Conservation (phyloP, 176 grass and related monocot genomes). For the Hordeum vulgare region DNA sequence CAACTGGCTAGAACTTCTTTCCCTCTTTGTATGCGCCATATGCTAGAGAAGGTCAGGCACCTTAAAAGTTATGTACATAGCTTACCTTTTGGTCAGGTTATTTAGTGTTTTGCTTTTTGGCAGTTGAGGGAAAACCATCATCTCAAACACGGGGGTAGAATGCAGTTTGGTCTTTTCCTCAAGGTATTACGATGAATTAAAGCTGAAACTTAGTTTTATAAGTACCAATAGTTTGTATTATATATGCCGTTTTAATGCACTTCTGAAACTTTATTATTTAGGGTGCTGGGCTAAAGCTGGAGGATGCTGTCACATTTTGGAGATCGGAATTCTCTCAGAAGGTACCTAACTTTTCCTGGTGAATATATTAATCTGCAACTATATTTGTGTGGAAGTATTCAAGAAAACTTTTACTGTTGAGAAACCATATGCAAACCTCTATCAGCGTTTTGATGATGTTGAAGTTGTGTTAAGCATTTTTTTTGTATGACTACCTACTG, state of each 20-base stretch:
- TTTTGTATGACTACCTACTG: not conserved
- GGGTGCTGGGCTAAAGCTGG: conserved; percentile 93
- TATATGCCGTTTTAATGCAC: not conserved
- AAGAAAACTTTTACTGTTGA: not conserved
- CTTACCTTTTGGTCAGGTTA: conserved; percentile 17
- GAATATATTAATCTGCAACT: not conserved
- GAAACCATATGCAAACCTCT: not conserved
- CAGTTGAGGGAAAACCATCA: conserved; percentile 96
- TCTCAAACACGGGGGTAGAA: conserved; percentile 90
- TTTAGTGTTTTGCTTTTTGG: conserved; percentile 29
- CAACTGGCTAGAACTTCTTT: conserved; percentile 73
- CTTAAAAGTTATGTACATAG: conserved; percentile 17
- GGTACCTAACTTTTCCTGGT: conserved; percentile 37
- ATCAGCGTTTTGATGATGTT: not conserved
- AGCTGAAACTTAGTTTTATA: not conserved
- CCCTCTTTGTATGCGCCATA: conserved; percentile 97
- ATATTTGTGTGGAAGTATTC: not conserved
- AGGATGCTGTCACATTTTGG: conserved; percentile 97
- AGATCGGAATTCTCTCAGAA: conserved; percentile 96
- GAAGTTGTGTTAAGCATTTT: not conserved
- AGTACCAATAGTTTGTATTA: not conserved
- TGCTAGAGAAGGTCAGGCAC: conserved; percentile 74
- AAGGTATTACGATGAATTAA: conserved; percentile 56
- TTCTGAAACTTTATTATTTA: conserved; percentile 16
- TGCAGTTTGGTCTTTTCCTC: conserved; percentile 97